Percentiles rank a stretch among this genome's conserved stretches.
Conservation (phyloP, 768 basidiomycete species). For the Agaricus subrufescens region DNA sequence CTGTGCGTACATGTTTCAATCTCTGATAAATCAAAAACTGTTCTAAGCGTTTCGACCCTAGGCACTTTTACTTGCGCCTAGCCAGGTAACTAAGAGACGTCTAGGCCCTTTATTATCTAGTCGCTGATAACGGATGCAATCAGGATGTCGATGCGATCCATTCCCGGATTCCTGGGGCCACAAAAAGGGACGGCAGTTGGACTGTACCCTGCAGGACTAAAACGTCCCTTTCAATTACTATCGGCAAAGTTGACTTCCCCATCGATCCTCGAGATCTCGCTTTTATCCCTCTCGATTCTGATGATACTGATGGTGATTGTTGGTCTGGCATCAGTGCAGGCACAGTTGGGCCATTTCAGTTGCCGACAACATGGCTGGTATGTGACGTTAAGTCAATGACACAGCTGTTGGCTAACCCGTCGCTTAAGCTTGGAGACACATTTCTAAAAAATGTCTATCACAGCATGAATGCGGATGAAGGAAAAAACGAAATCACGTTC, state of each 20-base stretch:
- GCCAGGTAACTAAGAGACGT: background rate
- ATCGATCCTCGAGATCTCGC: slow-evolving; percentile 57
- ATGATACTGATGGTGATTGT: slow-evolving; percentile 49
- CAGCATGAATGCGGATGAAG: slow-evolving; percentile 24
- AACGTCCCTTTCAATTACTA: slow-evolving; percentile 47
- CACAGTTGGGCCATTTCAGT: slow-evolving; percentile 32
- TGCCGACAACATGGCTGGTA: slow-evolving; percentile 56
- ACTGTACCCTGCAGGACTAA: slow-evolving; percentile 63
- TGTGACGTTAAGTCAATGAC: slow-evolving; percentile 17
- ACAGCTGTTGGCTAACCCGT: background rate
- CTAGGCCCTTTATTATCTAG: slow-evolving; percentile 12
- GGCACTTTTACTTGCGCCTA: slow-evolving; percentile 4
- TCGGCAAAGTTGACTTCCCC: slow-evolving; percentile 54
- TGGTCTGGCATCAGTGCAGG: slow-evolving; percentile 57
- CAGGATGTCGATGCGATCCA: slow-evolving; percentile 56
- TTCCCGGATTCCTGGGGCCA: slow-evolving; percentile 49
- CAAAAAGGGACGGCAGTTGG: slow-evolving; percentile 44
- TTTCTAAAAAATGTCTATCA: slow-evolving; percentile 40
- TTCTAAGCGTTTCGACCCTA: background rate
- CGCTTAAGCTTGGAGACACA: slow-evolving; percentile 30
- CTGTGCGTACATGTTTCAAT: background rate
- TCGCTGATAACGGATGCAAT: background rate
- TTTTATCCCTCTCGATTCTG: slow-evolving; percentile 44
- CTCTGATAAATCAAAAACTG: background rate
- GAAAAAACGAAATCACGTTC: slow-evolving; percentile 27